Conservation (phyloP, 306 rosid species). For the Gleditsia sinensis region DNA sequence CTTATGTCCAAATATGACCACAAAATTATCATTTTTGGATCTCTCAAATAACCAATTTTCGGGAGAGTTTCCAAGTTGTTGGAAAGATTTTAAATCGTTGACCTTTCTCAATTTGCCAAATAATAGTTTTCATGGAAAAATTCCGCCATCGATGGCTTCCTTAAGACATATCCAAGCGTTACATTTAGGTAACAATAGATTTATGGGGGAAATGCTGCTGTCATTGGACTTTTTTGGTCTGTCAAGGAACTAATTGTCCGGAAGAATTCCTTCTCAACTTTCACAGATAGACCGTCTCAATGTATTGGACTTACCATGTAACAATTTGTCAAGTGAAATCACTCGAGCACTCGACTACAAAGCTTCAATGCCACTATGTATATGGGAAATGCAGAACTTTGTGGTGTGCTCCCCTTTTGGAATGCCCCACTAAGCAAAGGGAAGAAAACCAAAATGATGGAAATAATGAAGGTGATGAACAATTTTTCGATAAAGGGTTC, state of each 20-base stretch:
- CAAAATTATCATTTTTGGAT: accelerated
- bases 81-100: neutral
- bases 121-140: neutral
- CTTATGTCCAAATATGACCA: neutral
- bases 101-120: neutral
- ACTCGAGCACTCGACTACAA: neutral
- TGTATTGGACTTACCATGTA: neutral
- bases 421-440: neutral
- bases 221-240: neutral
- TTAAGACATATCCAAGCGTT: neutral
- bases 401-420: slow-evolving; percentile 29
- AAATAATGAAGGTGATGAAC: no score
- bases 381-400: slow-evolving; percentile 39
- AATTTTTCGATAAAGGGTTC: no score
- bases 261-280: neutral
- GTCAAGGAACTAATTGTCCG: neutral
- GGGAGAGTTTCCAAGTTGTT: neutral
- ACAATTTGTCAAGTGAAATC: neutral
- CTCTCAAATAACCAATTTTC: neutral
- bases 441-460: neutral
- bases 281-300: neutral
- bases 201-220: slow-evolving; percentile 4
- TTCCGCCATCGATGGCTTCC: neutral
- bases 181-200: neutral
- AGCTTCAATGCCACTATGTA: neutral